A percentile compares a stretch with the other conserved stretches of the same genome.
Evolutionary conservation across 169 alveolate genomes (phyloP).

Genomic region (Neospora caninum): DNA sequence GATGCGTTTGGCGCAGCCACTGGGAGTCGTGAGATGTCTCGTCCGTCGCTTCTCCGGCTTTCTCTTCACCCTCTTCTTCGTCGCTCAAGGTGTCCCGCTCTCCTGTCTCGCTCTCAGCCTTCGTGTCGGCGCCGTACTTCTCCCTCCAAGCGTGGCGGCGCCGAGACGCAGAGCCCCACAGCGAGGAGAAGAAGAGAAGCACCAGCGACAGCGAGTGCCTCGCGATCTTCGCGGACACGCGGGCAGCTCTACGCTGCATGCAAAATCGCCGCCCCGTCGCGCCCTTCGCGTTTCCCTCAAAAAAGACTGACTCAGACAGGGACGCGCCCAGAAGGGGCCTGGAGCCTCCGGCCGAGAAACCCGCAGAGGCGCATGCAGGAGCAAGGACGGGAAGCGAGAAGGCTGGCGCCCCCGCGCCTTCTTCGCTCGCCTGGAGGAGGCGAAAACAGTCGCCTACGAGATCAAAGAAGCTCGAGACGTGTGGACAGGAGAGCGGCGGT

Average conservation of each 20-base stretch:
- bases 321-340: too few relatives aligned
- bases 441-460: background rate
- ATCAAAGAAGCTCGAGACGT: background rate
- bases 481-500: background rate
- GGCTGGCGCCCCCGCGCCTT: too few relatives aligned
- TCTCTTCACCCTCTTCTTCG: background rate
- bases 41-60: too few relatives aligned
- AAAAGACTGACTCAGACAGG: too few relatives aligned
- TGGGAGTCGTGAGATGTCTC: too few relatives aligned
- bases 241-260: too few relatives aligned
- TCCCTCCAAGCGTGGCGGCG: background rate
- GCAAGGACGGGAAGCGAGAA: too few relatives aligned
- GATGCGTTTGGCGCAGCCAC: background rate
- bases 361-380: too few relatives aligned
- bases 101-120: background rate
- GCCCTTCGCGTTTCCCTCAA: too few relatives aligned
- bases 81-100: background rate
- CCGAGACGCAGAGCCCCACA: background rate
- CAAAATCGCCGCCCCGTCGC: too few relatives aligned
- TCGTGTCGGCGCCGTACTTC: background rate
- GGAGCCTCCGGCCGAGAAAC: too few relatives aligned
- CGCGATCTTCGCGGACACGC: too few relatives aligned
- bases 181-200: background rate
- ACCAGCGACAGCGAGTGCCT: background rate
- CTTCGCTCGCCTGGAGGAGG: background rate